These are phyloP conservation scores for Pichia sp. DNA, from an alignment of 1,139 yeast genomes.

Conservation along the genomic window DNA sequence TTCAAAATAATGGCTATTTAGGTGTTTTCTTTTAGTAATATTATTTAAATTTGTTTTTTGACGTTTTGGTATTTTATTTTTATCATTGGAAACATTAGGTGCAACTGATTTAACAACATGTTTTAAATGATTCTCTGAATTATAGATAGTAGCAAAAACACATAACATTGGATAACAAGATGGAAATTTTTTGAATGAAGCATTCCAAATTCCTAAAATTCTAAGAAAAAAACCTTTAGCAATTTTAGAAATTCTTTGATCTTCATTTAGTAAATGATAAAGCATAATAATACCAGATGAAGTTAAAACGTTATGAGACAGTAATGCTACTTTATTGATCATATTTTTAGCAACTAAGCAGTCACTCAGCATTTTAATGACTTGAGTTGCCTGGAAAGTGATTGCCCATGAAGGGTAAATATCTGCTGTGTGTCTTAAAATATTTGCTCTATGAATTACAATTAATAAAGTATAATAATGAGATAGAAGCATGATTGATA, in stretches of 20 bases:
- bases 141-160: constrained; percentile 21
- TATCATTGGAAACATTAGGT: constrained; percentile 1
- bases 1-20: background rate
- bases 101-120: constrained; percentile 19
- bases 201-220: constrained; percentile 20
- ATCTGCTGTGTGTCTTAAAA: constrained; percentile 46
- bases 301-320: constrained; percentile 48
- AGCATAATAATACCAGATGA: constrained; percentile 68
- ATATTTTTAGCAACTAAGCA: constrained; percentile 45
- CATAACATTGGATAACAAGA: constrained; percentile 21
- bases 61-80: background rate
- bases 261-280: constrained; percentile 42
- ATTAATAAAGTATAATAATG: constrained; percentile 71
- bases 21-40: background rate
- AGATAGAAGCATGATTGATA: constrained; percentile 58
- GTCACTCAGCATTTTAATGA: constrained; percentile 64
- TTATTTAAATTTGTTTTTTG: background rate
- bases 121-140: constrained; percentile 30
- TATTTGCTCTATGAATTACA: constrained; percentile 66
- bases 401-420: constrained; percentile 79
- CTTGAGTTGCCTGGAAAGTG: constrained; percentile 79
- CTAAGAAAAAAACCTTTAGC: constrained; percentile 23
- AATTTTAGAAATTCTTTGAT: constrained; percentile 22
- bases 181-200: constrained; percentile 31
- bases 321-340: constrained; percentile 53